Conservation (phyloP, 2,329 filamentous ascomycete species). For the Claviceps maximensis region DNA sequence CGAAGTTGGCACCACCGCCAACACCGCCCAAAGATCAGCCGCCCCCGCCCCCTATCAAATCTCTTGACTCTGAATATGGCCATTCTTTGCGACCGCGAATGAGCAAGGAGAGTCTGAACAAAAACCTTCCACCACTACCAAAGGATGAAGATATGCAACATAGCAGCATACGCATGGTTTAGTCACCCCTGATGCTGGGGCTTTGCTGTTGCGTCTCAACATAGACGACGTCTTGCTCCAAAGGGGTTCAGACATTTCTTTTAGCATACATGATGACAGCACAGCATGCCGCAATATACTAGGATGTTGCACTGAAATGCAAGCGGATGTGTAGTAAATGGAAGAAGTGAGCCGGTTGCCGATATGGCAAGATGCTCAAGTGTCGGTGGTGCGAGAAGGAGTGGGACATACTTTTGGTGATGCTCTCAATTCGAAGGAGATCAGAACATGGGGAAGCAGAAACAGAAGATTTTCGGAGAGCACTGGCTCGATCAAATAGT, state of each 20-base stretch:
- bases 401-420: neutral
- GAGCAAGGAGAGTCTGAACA: slow-evolving; percentile 46
- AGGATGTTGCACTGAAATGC: neutral
- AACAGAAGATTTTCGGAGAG: neutral
- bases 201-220: slow-evolving; percentile 10
- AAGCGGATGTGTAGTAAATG: slow-evolving; percentile 7
- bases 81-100: slow-evolving; percentile 29
- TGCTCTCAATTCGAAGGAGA: neutral
- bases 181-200: slow-evolving; percentile 13
- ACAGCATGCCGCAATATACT: slow-evolving; percentile 2
- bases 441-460: neutral
- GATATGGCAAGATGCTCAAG: neutral
- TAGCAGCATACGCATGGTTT: slow-evolving; percentile 19
- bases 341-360: neutral
- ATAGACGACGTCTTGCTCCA: neutral
- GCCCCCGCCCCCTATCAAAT: neutral
- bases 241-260: slow-evolving; percentile 1
- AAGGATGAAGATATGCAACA: slow-evolving; percentile 16
- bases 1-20: slow-evolving; percentile 28
- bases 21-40: slow-evolving; percentile 19
- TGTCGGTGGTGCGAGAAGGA: neutral
- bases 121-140: slow-evolving; percentile 45
- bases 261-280: slow-evolving; percentile 1
- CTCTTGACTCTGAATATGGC: slow-evolving; percentile 34
- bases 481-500: neutral